Evolutionary conservation across 371 early-diverging fungal genomes (phyloP).

Genomic region (Mortierella sp.): DNA sequence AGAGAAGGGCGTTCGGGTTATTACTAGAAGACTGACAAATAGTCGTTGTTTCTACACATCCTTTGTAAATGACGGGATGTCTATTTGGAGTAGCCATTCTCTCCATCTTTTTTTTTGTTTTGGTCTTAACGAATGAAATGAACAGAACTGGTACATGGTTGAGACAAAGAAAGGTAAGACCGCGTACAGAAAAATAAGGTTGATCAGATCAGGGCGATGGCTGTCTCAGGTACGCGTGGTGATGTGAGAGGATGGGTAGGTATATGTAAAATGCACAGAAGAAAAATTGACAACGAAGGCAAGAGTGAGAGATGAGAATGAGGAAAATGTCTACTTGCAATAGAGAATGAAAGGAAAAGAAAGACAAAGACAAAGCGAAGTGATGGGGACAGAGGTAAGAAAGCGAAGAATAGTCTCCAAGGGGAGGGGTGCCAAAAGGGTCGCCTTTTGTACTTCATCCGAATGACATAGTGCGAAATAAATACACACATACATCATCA

Average conservation of each 20-base stretch:
- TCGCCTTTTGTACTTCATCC: not conserved
- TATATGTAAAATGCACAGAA: not conserved
- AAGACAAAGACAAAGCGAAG: not conserved
- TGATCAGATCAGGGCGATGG: not conserved
- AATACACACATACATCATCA: not conserved
- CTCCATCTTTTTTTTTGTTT: not conserved
- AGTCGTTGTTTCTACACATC: not conserved
- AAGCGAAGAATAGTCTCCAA: not conserved
- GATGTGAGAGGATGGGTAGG: not conserved
- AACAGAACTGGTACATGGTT: not conserved
- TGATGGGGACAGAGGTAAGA: not conserved
- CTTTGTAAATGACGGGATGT: not conserved
- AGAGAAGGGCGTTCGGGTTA: constrained; percentile 7
- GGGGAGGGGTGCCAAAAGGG: not conserved
- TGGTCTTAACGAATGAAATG: not conserved
- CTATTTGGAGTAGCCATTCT: not conserved
- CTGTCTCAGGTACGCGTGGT: constrained; percentile 1
- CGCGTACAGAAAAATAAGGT: constrained; percentile 7
- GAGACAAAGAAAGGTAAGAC: not conserved
- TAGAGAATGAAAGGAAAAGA: not conserved
- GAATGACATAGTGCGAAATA: not conserved
- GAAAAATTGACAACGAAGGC: too few relatives aligned
- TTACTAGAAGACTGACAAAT: not conserved
- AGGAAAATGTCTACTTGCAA: not conserved
- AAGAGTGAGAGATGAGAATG: not conserved